Percentiles rank a stretch among this genome's conserved stretches.
Conservation (phyloP, 805 yeast species). For the Kluyveromyces lactis region DNA sequence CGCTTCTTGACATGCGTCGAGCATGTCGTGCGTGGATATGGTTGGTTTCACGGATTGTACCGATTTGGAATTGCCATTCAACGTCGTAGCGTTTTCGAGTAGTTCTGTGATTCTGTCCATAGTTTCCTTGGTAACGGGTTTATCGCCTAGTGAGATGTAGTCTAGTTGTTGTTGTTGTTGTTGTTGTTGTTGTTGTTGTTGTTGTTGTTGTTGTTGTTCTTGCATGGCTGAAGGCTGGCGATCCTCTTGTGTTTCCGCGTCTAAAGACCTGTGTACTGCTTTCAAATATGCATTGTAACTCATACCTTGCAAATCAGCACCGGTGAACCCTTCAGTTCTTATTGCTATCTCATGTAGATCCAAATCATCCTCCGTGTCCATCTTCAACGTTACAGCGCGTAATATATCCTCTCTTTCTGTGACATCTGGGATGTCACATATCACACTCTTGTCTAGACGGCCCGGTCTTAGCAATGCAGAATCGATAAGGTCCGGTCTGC, state of each 20-base stretch:
- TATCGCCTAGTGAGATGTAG: constrained; percentile 35
- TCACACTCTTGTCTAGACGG: constrained; percentile 82
- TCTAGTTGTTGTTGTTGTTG: constrained; percentile 28
- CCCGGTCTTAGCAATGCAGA: constrained; percentile 95
- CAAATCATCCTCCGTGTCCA: constrained; percentile 47
- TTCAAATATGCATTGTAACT: constrained; percentile 85
- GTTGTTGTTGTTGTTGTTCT: background rate
- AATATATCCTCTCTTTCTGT: constrained; percentile 72
- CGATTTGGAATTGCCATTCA: background rate
- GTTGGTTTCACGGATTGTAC: constrained; percentile 41
- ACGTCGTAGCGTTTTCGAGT: background rate
- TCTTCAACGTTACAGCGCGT: constrained; percentile 19
- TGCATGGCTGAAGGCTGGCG: background rate
- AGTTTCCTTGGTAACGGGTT: constrained; percentile 3
- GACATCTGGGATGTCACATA: constrained; percentile 77
- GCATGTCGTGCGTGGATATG: constrained; percentile 48
- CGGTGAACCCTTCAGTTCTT: constrained; percentile 70
- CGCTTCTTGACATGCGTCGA: constrained; percentile 60
- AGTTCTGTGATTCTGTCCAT: background rate
- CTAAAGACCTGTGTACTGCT: constrained; percentile 69
- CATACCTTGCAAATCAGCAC: constrained; percentile 91
- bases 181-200: background rate
- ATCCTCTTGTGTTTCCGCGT: constrained; percentile 35
- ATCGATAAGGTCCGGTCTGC: constrained; percentile 92
- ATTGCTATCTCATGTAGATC: constrained; percentile 46